These are phyloP conservation scores for Wickerhamomyces xylosicus DNA, from an alignment of 805 yeast genomes.

Conservation along the genomic window DNA sequence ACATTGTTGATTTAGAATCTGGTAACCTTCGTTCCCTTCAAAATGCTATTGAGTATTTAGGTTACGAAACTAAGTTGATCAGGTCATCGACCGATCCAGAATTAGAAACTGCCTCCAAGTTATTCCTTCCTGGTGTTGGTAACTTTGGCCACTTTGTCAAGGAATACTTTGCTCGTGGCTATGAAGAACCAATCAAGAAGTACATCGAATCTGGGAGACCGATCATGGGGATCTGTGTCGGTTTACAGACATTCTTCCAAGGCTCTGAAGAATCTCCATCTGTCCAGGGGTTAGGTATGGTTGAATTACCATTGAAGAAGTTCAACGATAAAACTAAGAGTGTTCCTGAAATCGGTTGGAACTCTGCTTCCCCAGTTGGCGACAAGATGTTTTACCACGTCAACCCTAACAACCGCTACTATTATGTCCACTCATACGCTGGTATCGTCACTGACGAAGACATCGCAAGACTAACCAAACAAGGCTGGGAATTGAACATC, in stretches of 20 bases:
- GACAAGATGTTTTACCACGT: constrained; percentile 44
- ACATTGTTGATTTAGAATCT: constrained; percentile 86
- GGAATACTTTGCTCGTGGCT: constrained; percentile 48
- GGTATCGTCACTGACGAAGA: constrained; percentile 41
- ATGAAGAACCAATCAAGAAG: constrained; percentile 52
- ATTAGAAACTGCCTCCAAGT: constrained; percentile 34
- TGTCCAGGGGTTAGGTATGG: constrained; percentile 49
- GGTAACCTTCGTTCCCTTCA: constrained; percentile 86
- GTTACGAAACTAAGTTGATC: constrained; percentile 57
- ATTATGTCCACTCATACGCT: constrained; percentile 93
- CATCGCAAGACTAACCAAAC: constrained; percentile 21
- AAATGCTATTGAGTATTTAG: constrained; percentile 76
- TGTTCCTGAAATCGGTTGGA: constrained; percentile 98
- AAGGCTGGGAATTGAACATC: constrained; percentile 65
- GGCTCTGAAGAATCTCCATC: constrained; percentile 68
- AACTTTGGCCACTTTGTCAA: constrained; percentile 90
- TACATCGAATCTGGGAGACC: constrained; percentile 75
- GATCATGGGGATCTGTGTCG: constrained; percentile 96
- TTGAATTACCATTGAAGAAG: constrained; percentile 41
- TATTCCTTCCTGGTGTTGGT: constrained; percentile 95
- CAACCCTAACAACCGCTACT: constrained; percentile 61
- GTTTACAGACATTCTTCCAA: constrained; percentile 74
- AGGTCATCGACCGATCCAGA: constrained; percentile 46
- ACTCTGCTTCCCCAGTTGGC: constrained; percentile 29
- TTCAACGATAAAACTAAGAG: constrained; percentile 60